Evolutionary conservation across 2,329 filamentous ascomycete genomes (phyloP), one percentile per base, ranked within the genome.

Genomic region (Penicillium italicum): DNA sequence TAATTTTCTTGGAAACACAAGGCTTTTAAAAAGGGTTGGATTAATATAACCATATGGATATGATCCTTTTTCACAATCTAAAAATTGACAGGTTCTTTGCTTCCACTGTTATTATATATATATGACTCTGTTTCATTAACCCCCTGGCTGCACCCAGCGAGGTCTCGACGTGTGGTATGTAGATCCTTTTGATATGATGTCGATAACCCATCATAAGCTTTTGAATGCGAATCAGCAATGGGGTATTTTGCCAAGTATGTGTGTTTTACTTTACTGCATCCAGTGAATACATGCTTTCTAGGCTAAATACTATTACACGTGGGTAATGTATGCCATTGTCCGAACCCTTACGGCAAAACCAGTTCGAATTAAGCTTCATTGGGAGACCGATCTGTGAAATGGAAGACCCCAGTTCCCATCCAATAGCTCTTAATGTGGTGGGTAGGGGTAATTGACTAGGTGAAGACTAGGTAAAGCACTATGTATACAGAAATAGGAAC

Each of bases 141-240:
- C 58, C 58, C 58, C 58, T 64, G 58, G 57, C 63, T 54, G 62
- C 60, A 63, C 60, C 57, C 63, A 64, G 48, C 37, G 20, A 50
- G 9, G 18, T 12, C 28, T 59, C 36, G 20, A 40, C 50, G 33
- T 55, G 31, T 55, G 62, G 61, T 62, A 65, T 65, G 63, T 57
- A 64, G 63, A 65, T 65, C 63, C 33, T 7, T 38, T 40, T 33
- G 36, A 50, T 50, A 64, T 64, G 62, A 65, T 59, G 56, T 59
- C 58, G 61, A 52, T 26, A 26, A 30, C 38, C 3, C 42, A 26
- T 53, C 44, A 26, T 50, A 45, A 34, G 37, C 37, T 34, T 50
- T 44, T 24, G 48, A 34, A 43, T 50, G 48, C 30, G 22, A 34
- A 26, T 28, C 26, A 28, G 26, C 26, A n/a, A 38, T 41, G 26